Conservation (phyloP, 176 grass and related monocot species). For the Pontederia crassipes region DNA sequence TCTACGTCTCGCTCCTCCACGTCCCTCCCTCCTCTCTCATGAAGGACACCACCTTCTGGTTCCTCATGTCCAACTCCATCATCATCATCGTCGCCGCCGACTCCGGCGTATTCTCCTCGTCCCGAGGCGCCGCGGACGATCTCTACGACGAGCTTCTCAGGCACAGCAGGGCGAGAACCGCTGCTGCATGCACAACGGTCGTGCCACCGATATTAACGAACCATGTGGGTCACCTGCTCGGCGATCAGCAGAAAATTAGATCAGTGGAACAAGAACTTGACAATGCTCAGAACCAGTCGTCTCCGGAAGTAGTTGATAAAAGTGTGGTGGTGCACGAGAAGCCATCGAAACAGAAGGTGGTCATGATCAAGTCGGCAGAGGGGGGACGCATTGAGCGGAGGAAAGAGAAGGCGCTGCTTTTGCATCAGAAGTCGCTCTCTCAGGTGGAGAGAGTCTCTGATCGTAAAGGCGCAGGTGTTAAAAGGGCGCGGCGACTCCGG, state of each 20-base stretch:
- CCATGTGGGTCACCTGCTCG: too few species aligned
- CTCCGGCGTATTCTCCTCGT: slow-evolving; percentile 50
- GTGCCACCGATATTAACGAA: too few species aligned
- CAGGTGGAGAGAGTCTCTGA: neutral
- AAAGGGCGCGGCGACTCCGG: neutral
- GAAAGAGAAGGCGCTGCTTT: neutral
- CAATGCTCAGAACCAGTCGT: too few species aligned
- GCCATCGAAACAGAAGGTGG: too few species aligned
- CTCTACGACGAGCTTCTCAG: slow-evolving; percentile 5
- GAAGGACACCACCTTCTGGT: slow-evolving; percentile 97
- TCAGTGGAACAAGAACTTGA: too few species aligned
- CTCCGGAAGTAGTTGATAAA: too few species aligned
- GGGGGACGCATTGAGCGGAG: neutral
- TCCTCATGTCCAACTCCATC: slow-evolving; percentile 96
- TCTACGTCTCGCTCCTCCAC: slow-evolving; percentile 88
- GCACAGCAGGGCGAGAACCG: neutral
- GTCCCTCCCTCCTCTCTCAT: slow-evolving; percentile 57
- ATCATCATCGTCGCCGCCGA: slow-evolving; percentile 79
- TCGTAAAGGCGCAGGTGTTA: neutral
- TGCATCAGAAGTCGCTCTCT: neutral
- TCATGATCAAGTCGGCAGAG: neutral
- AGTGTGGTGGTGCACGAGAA: too few species aligned
- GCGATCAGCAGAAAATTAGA: too few species aligned
- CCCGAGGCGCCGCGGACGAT: neutral
- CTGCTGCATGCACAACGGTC: neutral